Percentiles rank a stretch among this genome's conserved stretches.
Evolutionary conservation across 2,329 filamentous ascomycete genomes (phyloP).

Genomic region (Phialocephala sp.): DNA sequence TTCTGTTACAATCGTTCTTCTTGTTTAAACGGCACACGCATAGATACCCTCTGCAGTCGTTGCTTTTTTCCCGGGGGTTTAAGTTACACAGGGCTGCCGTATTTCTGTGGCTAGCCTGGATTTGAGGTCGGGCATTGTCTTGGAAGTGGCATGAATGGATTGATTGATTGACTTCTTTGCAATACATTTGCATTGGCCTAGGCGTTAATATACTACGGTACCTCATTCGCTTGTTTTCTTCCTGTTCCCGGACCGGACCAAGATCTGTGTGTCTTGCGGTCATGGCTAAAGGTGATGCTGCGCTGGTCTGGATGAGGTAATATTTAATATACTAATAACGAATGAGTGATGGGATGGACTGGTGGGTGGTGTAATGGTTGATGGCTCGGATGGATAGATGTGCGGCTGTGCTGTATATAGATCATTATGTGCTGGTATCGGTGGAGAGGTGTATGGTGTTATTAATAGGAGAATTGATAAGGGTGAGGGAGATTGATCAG

Average conservation of each 20-base stretch:
- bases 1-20: slow-evolving; percentile 29
- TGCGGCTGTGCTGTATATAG: neutral
- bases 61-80: slow-evolving; percentile 16
- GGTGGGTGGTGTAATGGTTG: too few relatives aligned
- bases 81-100: neutral
- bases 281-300: neutral
- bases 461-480: neutral
- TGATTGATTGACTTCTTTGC: too few relatives aligned
- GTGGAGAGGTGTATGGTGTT: slow-evolving; percentile 1
- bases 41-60: slow-evolving; percentile 36
- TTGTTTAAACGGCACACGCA: slow-evolving; percentile 28
- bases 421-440: slow-evolving; percentile 4
- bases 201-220: slow-evolving; percentile 32
- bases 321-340: slow-evolving; percentile 36
- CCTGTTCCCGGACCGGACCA: slow-evolving; percentile 7
- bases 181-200: slow-evolving; percentile 13
- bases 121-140: slow-evolving; percentile 4
- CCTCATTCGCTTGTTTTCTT: slow-evolving; percentile 30
- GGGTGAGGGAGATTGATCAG: neutral
- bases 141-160: neutral
- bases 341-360: neutral
- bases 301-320: slow-evolving; percentile 29
- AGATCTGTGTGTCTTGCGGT: neutral
- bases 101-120: slow-evolving; percentile 13
- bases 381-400: slow-evolving; percentile 2